A percentile compares a stretch with the other conserved stretches of the same genome.
phyloP scores from a whole-genome alignment of 1,139 yeast genomes.

The Nakaseomyces sp. region DNA sequence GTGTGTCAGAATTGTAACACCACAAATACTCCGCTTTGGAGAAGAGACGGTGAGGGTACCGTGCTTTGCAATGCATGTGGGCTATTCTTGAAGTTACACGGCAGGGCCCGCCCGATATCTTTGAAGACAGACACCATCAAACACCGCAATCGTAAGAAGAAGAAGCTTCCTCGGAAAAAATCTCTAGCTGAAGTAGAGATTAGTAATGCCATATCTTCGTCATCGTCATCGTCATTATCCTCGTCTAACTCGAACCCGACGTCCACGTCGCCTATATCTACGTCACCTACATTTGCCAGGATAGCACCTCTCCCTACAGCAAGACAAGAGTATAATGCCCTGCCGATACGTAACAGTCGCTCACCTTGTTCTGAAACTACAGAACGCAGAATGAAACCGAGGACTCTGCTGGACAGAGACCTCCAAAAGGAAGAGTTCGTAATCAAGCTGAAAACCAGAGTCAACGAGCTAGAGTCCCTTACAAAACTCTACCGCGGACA shows the following conservation, averaged over 20 bases:
- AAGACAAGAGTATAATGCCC: neutral
- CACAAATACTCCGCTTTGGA: conserved; percentile 86
- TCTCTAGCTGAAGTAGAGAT: too few relatives aligned
- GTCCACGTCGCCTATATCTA: neutral
- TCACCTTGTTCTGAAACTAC: neutral
- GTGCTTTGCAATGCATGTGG: conserved; percentile 94
- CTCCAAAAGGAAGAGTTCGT: conserved; percentile 37
- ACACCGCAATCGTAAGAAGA: conserved; percentile 60
- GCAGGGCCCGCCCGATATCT: conserved; percentile 80
- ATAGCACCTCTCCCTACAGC: neutral
- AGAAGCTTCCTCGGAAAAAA: neutral
- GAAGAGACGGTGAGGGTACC: conserved; percentile 85
- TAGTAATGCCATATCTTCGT: too few relatives aligned
- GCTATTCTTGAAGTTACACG: conserved; percentile 75
- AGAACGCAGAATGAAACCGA: conserved; percentile 1
- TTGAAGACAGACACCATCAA: conserved; percentile 82
- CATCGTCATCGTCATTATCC: too few relatives aligned
- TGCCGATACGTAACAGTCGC: conserved; percentile 1
- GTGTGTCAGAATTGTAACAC: conserved; percentile 83
- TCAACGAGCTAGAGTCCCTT: conserved; percentile 81
- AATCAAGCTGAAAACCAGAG: conserved; percentile 58
- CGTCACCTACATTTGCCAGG: neutral
- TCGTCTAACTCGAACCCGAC: too few relatives aligned
- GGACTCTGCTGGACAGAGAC: conserved; percentile 6
- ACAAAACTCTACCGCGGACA: conserved; percentile 80